phyloP scores from a whole-genome alignment of 441 rosid species.

The Geranium incanum region DNA sequence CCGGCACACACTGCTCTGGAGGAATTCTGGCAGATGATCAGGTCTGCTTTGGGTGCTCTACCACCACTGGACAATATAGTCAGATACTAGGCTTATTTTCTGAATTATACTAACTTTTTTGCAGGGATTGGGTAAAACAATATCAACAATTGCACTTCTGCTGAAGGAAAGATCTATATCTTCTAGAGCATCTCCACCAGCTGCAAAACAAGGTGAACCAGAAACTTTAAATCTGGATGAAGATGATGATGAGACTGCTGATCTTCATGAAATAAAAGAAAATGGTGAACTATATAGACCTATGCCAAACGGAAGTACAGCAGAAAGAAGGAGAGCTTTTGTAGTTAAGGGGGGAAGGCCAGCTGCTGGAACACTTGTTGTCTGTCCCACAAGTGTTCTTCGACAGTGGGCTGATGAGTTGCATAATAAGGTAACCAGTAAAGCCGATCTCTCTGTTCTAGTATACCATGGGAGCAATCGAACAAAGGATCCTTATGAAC shows the following conservation, averaged over 20 bases:
- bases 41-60: constrained; percentile 37
- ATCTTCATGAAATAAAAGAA: constrained; percentile 25
- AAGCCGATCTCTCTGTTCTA: constrained; percentile 61
- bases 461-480: constrained; percentile 80
- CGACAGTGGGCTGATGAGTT: constrained; percentile 93
- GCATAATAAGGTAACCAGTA: constrained; percentile 59
- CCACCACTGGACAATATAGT: constrained; percentile 10
- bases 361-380: constrained; percentile 89
- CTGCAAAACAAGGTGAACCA: constrained; percentile 34
- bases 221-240: constrained; percentile 75
- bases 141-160: constrained; percentile 91
- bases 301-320: constrained; percentile 19
- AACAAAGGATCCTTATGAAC: constrained; percentile 67
- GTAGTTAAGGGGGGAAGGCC: constrained; percentile 63
- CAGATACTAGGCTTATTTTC: not conserved
- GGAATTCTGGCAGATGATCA: constrained; percentile 99
- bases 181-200: constrained; percentile 32
- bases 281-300: constrained; percentile 27
- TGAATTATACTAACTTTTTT: constrained; percentile 20
- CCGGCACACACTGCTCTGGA: constrained; percentile 61
- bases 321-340: constrained; percentile 22
- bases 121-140: constrained; percentile 93
- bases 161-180: constrained; percentile 69
- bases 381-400: constrained; percentile 96
- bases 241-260: constrained; percentile 27